Percentiles rank a stretch among this genome's conserved stretches.
These are phyloP conservation scores for Daedaleopsis sinensis DNA, from an alignment of 768 basidiomycete species.

Conservation along the genomic window DNA sequence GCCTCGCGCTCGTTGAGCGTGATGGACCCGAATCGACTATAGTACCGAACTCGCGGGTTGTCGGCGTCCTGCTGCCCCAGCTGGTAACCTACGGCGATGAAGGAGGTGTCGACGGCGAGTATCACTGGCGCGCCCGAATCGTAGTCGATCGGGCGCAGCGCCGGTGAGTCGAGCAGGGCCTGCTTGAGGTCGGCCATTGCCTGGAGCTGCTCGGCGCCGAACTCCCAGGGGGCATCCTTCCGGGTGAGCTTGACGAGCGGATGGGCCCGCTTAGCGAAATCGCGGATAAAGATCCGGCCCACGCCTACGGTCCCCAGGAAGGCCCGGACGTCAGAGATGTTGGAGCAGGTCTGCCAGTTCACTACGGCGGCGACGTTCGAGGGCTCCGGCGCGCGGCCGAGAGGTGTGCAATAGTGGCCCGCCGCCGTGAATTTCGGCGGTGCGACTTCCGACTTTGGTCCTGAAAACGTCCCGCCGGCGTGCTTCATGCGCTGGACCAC, in stretches of 20 bases:
- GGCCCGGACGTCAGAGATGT: conserved; percentile 26
- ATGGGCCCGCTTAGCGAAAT: conserved; percentile 22
- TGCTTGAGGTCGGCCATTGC: conserved; percentile 26
- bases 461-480: conserved; percentile 40
- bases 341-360: conserved; percentile 25
- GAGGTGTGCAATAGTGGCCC: conserved; percentile 40
- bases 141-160: conserved; percentile 26
- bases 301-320: conserved; percentile 29
- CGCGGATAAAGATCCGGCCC: conserved; percentile 22
- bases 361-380: conserved; percentile 28
- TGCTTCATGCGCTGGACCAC: conserved; percentile 42
- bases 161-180: conserved; percentile 7
- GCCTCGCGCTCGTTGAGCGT: conserved; percentile 33
- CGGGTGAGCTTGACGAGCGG: conserved; percentile 24
- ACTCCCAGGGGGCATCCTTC: conserved; percentile 26
- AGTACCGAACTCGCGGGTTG: conserved; percentile 20
- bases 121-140: conserved; percentile 11
- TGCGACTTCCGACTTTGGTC: conserved; percentile 31
- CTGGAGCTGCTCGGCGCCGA: conserved; percentile 3
- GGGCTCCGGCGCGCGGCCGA: conserved; percentile 35
- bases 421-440: conserved; percentile 27
- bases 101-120: conserved; percentile 31
- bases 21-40: conserved; percentile 41
- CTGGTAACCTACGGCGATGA: conserved; percentile 28
- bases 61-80: conserved; percentile 28